Conservation (phyloP, 2,329 filamentous ascomycete species). For the Ascomycota sp. region DNA sequence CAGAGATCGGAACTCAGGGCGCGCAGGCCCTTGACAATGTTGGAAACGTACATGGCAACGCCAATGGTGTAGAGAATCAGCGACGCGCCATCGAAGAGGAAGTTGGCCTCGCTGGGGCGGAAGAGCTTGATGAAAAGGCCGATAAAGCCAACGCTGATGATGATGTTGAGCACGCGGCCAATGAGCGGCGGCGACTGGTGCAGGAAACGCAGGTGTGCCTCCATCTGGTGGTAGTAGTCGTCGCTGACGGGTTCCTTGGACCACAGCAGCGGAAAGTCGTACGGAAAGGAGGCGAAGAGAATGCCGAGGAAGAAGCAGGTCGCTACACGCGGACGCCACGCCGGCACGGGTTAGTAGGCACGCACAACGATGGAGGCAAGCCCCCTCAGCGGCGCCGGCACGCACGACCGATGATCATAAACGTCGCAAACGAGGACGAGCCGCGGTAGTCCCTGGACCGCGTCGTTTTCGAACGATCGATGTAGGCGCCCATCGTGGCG, state of each 20-base stretch:
- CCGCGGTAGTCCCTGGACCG: slow-evolving; percentile 34
- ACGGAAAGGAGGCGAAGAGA: slow-evolving; percentile 87
- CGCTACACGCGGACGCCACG: slow-evolving; percentile 21
- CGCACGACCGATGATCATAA: slow-evolving; percentile 88
- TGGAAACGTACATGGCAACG: slow-evolving; percentile 79
- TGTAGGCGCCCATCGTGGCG: slow-evolving; percentile 13
- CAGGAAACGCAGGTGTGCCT: slow-evolving; percentile 74
- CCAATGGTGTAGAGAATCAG: slow-evolving; percentile 68
- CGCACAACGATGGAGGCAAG: not conserved
- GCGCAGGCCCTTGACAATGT: slow-evolving; percentile 85
- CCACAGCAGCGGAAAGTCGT: slow-evolving; percentile 81
- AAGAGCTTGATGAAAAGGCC: slow-evolving; percentile 91
- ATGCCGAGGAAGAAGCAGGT: slow-evolving; percentile 96
- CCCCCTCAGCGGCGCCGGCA: slow-evolving; percentile 6
- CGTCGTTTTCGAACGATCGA: slow-evolving; percentile 35
- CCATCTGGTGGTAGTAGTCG: slow-evolving; percentile 61
- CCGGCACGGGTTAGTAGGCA: not conserved
- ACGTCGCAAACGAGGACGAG: slow-evolving; percentile 68
- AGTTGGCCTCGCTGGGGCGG: slow-evolving; percentile 77
- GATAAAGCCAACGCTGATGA: slow-evolving; percentile 64
- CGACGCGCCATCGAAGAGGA: slow-evolving; percentile 75
- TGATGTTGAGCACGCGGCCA: slow-evolving; percentile 79
- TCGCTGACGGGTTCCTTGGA: slow-evolving; percentile 40
- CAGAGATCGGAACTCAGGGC: slow-evolving; percentile 55
- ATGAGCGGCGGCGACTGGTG: slow-evolving; percentile 83